phyloP scores from a whole-genome alignment of 441 rosid species.

The Euphorbia corollata region DNA sequence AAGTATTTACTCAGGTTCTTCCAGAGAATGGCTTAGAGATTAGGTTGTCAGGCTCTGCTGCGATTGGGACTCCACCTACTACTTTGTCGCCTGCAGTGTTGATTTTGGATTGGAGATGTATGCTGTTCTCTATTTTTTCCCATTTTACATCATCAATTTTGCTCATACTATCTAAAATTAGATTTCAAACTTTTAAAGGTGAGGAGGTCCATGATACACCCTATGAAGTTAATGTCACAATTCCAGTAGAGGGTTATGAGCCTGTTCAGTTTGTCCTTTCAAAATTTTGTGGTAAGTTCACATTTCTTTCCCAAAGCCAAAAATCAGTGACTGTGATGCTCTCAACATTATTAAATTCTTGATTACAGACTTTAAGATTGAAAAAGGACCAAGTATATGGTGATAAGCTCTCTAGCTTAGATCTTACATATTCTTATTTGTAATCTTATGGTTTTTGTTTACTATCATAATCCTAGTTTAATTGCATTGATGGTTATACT shows the following conservation, averaged over 20 bases:
- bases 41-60: constrained; percentile 57
- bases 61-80: constrained; percentile 62
- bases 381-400: neutral
- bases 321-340: neutral
- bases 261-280: constrained; percentile 72
- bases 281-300: constrained; percentile 73
- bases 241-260: constrained; percentile 78
- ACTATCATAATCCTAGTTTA: neutral
- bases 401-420: neutral
- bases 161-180: constrained; percentile 20
- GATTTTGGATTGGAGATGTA: constrained; percentile 82
- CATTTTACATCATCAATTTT: neutral
- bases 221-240: constrained; percentile 64
- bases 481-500: neutral
- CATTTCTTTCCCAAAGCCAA: constrained; percentile 10
- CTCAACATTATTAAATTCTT: neutral
- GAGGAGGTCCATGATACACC: constrained; percentile 46
- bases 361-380: neutral
- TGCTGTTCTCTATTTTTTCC: constrained; percentile 15
- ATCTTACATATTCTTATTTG: neutral
- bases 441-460: neutral
- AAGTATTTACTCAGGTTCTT: constrained; percentile 37
- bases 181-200: constrained; percentile 41
- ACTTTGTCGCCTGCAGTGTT: constrained; percentile 74
- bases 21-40: constrained; percentile 67